Conservation (phyloP, 805 yeast genomes). For the Huiozyma sinensis region DNA sequence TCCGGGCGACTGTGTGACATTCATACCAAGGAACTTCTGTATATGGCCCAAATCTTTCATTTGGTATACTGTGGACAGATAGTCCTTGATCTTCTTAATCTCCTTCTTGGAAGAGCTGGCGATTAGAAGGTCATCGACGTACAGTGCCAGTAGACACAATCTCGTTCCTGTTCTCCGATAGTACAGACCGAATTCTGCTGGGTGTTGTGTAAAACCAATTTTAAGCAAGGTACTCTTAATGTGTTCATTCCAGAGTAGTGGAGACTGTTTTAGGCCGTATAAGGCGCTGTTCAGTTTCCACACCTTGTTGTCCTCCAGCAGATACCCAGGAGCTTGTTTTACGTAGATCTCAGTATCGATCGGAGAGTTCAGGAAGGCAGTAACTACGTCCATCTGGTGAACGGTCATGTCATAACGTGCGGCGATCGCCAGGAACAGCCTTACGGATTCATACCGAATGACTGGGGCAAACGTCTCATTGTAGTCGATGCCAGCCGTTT, state of each 20-base stretch:
- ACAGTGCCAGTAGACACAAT: conserved; percentile 1
- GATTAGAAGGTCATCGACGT: conserved; percentile 7
- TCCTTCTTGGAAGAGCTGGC: not conserved
- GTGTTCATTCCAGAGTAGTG: not conserved
- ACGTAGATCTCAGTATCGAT: not conserved
- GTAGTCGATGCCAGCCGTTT: not conserved
- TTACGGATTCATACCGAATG: not conserved
- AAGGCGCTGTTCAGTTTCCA: not conserved
- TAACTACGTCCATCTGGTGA: not conserved
- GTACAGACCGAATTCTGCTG: conserved; percentile 1
- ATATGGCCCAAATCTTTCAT: conserved; percentile 6
- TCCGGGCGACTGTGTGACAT: not conserved
- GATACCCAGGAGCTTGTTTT: not conserved
- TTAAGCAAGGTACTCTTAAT: not conserved
- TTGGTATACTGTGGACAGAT: not conserved
- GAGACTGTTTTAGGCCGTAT: not conserved
- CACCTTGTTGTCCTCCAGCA: not conserved
- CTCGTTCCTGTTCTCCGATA: not conserved
- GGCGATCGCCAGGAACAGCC: not conserved
- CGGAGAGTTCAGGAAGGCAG: not conserved
- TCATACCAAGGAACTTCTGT: conserved; percentile 5
- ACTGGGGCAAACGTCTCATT: not conserved
- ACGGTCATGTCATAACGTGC: not conserved
- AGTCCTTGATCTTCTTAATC: not conserved
- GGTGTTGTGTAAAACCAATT: not conserved